Conservation (phyloP, 192 early-diverging fungal genomes). For the Lobosporangium transversale region DNA sequence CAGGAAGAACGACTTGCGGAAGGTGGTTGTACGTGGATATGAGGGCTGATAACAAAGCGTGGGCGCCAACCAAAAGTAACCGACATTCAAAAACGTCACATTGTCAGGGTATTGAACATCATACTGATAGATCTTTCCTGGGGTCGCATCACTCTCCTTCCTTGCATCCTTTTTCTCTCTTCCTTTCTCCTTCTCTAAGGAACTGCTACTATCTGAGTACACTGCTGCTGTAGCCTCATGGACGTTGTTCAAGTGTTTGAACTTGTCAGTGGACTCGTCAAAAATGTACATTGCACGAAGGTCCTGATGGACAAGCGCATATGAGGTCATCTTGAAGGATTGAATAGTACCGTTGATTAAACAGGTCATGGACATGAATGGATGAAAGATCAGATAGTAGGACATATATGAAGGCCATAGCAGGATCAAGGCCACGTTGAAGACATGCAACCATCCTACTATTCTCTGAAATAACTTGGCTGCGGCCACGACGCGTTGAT, state of each 20-base stretch:
- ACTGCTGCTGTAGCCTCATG: constrained; percentile 8
- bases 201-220: background rate
- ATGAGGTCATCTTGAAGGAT: constrained; percentile 85
- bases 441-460: constrained; percentile 56
- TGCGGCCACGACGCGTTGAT: constrained; percentile 19
- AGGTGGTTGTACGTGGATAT: constrained; percentile 74
- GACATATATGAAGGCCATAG: constrained; percentile 70
- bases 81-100: constrained; percentile 69
- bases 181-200: background rate
- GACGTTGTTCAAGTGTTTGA: constrained; percentile 31
- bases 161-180: too few species aligned
- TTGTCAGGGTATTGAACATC: constrained; percentile 77
- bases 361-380: constrained; percentile 69
- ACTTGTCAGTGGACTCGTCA: constrained; percentile 44
- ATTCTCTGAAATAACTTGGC: constrained; percentile 26
- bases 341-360: constrained; percentile 74
- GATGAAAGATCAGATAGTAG: constrained; percentile 75
- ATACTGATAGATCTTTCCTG: constrained; percentile 55
- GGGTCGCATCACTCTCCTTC: too few species aligned
- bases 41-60: constrained; percentile 90
- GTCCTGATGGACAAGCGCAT: constrained; percentile 79
- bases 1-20: constrained; percentile 78
- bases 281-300: constrained; percentile 69
- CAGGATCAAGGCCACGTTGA: constrained; percentile 66
- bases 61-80: constrained; percentile 83